Evolutionary conservation across 345 rosid genomes (phyloP), one percentile per base, ranked within the genome.

Genomic region (Streptanthus diversifolius): DNA sequence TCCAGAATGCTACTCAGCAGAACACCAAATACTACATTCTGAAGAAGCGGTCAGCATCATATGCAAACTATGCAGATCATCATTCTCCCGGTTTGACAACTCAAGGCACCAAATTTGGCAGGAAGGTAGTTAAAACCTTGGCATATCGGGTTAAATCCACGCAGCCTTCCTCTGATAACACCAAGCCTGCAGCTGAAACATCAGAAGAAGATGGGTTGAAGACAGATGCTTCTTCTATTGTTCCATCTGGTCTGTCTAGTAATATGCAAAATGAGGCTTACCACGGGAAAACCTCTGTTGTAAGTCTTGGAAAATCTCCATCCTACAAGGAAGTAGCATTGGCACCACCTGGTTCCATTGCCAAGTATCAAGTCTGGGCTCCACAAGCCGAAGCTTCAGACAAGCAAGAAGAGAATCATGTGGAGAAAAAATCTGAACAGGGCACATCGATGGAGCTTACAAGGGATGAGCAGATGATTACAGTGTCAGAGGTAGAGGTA

Each of bases 271-370:
- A 67, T 80, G 88, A 84, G 59, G 61, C 59, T 48, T 73, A 62
- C 72, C 80, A 74, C 24, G 15, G 70, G 48, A 87, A 84, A 75
- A 82, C 52, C 33, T 72, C 90, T 37, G 75, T 80, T 45, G 79
- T 80, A 37, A 81, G 86, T 80, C 88, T 86, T 58, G 99, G 97
- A 65, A 95, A 91, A 80, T 91, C 96, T 76, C 96, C 89, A 73
- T 95, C 99, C 56, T 95, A 95, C 83, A 95, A 89, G 85, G 99
- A 95, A 82, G 97, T 95, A 61, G 97, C 99, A 66, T 41, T 95
- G 81, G 95, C 99, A 32, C 99, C 97, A 5, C 97, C 96, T 63
- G 99, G 99, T 35, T 83, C 88, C 35, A 87, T 95, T 76, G 79
- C 91, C 53, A 86, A 79, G 76, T 72, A 87, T 82, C 95, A 90